Conservation (phyloP, 2,329 filamentous ascomycete genomes). For the Exutisphaerella laricina region DNA sequence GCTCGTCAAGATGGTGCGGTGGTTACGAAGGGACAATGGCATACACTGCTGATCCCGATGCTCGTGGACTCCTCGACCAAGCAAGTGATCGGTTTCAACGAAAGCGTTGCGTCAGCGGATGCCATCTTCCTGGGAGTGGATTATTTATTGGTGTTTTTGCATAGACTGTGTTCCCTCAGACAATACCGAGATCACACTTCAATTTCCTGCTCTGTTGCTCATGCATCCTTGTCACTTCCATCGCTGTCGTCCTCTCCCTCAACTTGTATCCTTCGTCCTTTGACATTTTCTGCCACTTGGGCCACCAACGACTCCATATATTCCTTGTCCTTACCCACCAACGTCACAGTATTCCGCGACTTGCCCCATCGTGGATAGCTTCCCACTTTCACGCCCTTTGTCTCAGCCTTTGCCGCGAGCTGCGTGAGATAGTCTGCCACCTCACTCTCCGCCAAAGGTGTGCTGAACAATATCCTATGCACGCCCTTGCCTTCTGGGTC, state of each 20-base stretch:
- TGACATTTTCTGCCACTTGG: conserved; percentile 70
- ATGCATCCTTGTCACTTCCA: conserved; percentile 38
- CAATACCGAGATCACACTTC: too few relatives aligned
- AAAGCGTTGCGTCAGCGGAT: too few relatives aligned
- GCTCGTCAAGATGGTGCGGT: too few relatives aligned
- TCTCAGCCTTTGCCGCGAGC: conserved; percentile 66
- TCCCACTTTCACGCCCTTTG: conserved; percentile 82
- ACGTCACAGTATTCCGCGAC: conserved; percentile 79
- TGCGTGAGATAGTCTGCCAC: conserved; percentile 79
- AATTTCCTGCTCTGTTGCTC: too few relatives aligned
- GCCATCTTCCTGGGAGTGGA: too few relatives aligned
- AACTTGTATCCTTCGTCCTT: conserved; percentile 61
- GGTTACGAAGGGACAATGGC: too few relatives aligned
- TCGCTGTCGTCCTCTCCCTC: conserved; percentile 58
- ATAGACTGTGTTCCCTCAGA: too few relatives aligned
- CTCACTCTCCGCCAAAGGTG: conserved; percentile 78
- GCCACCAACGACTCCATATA: conserved; percentile 72
- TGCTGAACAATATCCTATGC: conserved; percentile 74
- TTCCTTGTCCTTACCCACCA: conserved; percentile 69
- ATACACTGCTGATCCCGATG: too few relatives aligned
- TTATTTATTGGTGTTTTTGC: too few relatives aligned
- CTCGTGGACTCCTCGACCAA: too few relatives aligned
- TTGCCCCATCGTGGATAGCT: conserved; percentile 93
- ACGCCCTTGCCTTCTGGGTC: conserved; percentile 80
- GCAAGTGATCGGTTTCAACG: too few relatives aligned